These are phyloP conservation scores for Mycothermus thermophilus DNA, from an alignment of 495 filamentous ascomycete species.

Conservation along the genomic window DNA sequence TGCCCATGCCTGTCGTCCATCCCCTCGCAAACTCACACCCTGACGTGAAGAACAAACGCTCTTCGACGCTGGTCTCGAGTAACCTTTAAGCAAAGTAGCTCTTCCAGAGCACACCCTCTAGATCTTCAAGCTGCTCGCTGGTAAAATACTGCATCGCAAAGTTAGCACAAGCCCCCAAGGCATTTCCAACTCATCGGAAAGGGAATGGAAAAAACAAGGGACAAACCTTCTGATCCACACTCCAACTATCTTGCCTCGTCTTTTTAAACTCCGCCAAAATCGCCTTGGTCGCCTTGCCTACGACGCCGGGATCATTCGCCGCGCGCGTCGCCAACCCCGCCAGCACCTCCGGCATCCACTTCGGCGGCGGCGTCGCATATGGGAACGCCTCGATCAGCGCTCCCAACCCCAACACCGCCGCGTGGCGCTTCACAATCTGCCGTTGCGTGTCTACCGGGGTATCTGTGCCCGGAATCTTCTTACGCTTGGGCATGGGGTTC, in stretches of 20 bases:
- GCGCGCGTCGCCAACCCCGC: constrained; percentile 74
- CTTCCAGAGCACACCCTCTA: constrained; percentile 97
- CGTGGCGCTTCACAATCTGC: constrained; percentile 70
- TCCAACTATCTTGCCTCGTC: constrained; percentile 98
- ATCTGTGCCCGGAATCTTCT: constrained; percentile 47
- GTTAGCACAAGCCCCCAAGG: background rate
- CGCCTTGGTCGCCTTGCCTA: constrained; percentile 93
- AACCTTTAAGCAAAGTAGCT: constrained; percentile 76
- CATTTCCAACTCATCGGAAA: no score
- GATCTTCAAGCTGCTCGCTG: constrained; percentile 79
- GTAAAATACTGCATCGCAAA: constrained; percentile 59
- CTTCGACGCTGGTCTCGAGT: no score
- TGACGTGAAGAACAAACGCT: background rate
- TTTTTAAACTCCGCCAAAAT: constrained; percentile 98
- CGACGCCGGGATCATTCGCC: constrained; percentile 77
- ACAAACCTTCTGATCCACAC: constrained; percentile 86
- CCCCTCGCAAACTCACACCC: background rate
- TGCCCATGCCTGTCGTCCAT: no score
- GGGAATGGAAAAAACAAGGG: background rate
- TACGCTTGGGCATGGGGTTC: constrained; percentile 72
- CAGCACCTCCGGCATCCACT: constrained; percentile 87
- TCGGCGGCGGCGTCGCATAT: constrained; percentile 80
- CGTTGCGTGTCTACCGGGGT: constrained; percentile 68
- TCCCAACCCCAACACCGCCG: constrained; percentile 83
- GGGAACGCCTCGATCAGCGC: constrained; percentile 93